A percentile compares a stretch with the other conserved stretches of the same genome.
These are phyloP conservation scores for Clitopilus passeckerianus DNA, from an alignment of 768 basidiomycete genomes.

Conservation along the genomic window DNA sequence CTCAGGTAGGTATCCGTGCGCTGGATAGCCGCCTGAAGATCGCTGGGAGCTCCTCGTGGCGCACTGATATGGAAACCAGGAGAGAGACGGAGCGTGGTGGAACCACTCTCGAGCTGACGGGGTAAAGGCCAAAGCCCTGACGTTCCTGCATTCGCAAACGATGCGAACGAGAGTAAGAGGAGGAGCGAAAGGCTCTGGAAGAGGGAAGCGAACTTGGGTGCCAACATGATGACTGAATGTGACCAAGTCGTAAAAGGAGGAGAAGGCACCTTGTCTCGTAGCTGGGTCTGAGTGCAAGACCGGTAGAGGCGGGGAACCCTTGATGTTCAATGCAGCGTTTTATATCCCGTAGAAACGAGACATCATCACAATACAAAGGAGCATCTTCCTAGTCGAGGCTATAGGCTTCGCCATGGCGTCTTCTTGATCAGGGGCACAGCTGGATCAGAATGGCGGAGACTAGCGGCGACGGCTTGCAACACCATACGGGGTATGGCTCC, in stretches of 20 bases:
- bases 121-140: slow-evolving; percentile 34
- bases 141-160: slow-evolving; percentile 1
- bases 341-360: background rate
- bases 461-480: background rate
- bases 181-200: background rate
- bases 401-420: background rate
- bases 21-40: slow-evolving; percentile 50
- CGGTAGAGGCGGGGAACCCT: background rate
- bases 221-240: background rate
- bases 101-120: slow-evolving; percentile 38
- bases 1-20: slow-evolving; percentile 39
- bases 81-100: slow-evolving; percentile 28
- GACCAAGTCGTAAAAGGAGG: background rate
- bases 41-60: slow-evolving; percentile 41
- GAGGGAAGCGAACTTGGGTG: background rate
- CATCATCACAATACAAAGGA: background rate
- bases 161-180: background rate
- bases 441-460: background rate
- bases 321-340: background rate
- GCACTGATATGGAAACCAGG: slow-evolving; percentile 35
- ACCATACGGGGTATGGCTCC: background rate
- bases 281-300: background rate
- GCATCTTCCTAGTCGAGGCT: background rate
- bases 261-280: background rate
- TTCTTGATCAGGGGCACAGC: background rate